phyloP scores from a whole-genome alignment of 2,329 filamentous ascomycete genomes.

The Nemania bipapillata region DNA sequence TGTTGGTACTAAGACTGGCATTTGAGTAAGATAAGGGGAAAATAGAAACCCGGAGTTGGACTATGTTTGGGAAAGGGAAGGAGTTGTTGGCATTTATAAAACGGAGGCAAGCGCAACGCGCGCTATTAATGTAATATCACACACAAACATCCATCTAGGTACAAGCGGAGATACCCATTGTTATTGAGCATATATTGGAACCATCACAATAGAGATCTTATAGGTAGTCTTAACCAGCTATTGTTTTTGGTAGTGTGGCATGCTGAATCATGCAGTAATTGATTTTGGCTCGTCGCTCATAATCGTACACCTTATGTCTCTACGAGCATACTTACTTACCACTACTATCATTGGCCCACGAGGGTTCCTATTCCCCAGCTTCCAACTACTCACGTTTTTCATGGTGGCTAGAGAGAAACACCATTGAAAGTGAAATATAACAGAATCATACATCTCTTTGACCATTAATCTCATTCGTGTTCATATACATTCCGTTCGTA shows the following conservation, averaged over 20 bases:
- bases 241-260: background rate
- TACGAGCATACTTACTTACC: no score
- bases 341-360: no score
- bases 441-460: background rate
- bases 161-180: conserved; percentile 29
- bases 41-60: background rate
- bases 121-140: conserved; percentile 30
- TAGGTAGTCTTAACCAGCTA: background rate
- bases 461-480: conserved; percentile 1
- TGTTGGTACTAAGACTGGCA: conserved; percentile 60
- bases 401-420: no score
- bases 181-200: conserved; percentile 4
- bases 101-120: conserved; percentile 6
- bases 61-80: background rate
- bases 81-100: background rate
- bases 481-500: background rate
- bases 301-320: background rate
- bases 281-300: background rate
- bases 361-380: no score
- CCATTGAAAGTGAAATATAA: background rate
- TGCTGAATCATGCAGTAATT: background rate
- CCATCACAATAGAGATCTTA: background rate
- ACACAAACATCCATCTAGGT: conserved; percentile 9
- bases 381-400: no score
- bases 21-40: background rate